Evolutionary conservation across 176 grass and related monocot genomes (phyloP).

Genomic region (Rhynchospora tenuis): DNA sequence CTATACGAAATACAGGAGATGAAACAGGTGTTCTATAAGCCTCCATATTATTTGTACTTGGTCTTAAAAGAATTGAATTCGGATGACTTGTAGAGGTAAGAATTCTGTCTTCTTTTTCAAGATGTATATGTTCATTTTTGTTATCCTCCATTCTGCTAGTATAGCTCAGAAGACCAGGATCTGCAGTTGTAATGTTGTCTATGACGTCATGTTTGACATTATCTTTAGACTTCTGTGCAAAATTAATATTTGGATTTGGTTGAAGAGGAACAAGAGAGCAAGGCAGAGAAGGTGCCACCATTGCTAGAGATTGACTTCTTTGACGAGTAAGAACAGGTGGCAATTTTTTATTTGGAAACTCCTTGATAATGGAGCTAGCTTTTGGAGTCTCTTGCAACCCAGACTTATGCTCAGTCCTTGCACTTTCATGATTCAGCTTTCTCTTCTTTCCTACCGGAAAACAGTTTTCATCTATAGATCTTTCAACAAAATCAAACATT

Average conservation of each 20-base stretch:
- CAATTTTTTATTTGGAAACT: constrained; percentile 21
- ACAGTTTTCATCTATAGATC: neutral
- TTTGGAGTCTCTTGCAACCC: neutral
- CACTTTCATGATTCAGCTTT: neutral
- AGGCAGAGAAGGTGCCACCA: constrained; percentile 19
- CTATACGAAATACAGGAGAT: neutral
- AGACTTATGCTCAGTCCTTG: neutral
- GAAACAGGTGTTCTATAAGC: constrained; percentile 1
- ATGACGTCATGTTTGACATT: neutral
- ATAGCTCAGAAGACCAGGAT: neutral
- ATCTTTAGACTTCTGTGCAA: neutral
- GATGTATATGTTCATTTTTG: neutral
- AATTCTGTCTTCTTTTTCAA: neutral
- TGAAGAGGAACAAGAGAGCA: constrained; percentile 1
- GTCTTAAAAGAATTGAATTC: neutral
- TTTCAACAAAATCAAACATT: constrained; percentile 29
- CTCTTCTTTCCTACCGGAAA: constrained; percentile 10
- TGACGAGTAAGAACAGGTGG: constrained; percentile 28
- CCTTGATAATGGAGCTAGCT: neutral
- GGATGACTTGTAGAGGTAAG: neutral
- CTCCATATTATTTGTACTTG: neutral
- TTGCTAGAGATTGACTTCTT: constrained; percentile 20
- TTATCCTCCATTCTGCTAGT: constrained; percentile 3
- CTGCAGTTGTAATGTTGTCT: neutral
- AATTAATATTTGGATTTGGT: constrained; percentile 6